Conservation (phyloP, 164 flowering plant genomes). For the Malania oleifera region DNA sequence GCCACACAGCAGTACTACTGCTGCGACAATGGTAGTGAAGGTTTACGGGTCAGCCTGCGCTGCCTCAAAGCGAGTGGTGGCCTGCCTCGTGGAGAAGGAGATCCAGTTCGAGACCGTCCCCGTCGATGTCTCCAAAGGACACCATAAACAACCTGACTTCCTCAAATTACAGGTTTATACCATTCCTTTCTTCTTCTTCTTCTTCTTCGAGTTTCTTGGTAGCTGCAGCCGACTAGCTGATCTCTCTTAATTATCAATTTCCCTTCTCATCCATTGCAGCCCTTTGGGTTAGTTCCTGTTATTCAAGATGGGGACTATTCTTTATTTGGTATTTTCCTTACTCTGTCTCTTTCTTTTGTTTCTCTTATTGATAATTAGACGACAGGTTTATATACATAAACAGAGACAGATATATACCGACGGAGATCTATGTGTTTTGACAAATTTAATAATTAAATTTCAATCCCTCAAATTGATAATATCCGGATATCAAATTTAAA, state of each 20-base stretch:
- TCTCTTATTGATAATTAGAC: too few species aligned
- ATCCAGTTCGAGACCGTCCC: constrained; percentile 20
- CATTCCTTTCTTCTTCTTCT: not conserved
- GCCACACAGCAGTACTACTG: too few species aligned
- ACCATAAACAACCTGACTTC: constrained; percentile 22
- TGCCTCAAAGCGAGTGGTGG: constrained; percentile 21
- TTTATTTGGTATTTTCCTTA: constrained; percentile 31
- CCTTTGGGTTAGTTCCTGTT: constrained; percentile 36
- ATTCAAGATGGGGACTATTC: constrained; percentile 33
- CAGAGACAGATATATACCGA: too few species aligned
- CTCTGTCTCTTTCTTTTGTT: too few species aligned
- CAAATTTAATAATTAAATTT: too few species aligned
- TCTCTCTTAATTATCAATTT: too few species aligned
- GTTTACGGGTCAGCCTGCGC: constrained; percentile 28
- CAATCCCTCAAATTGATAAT: too few species aligned
- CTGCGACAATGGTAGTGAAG: constrained; percentile 22
- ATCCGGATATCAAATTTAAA: too few species aligned
- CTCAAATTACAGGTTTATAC: constrained; percentile 6
- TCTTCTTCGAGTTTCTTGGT: too few species aligned
- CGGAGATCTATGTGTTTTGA: too few species aligned
- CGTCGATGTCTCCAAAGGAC: constrained; percentile 9
- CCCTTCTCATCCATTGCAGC: constrained; percentile 16
- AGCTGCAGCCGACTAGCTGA: not conserved
- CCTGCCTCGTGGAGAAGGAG: constrained; percentile 23
- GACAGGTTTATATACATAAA: too few species aligned